Evolutionary conservation across 306 rosid species (phyloP).

Genomic region (Prinsepia uniflora): DNA sequence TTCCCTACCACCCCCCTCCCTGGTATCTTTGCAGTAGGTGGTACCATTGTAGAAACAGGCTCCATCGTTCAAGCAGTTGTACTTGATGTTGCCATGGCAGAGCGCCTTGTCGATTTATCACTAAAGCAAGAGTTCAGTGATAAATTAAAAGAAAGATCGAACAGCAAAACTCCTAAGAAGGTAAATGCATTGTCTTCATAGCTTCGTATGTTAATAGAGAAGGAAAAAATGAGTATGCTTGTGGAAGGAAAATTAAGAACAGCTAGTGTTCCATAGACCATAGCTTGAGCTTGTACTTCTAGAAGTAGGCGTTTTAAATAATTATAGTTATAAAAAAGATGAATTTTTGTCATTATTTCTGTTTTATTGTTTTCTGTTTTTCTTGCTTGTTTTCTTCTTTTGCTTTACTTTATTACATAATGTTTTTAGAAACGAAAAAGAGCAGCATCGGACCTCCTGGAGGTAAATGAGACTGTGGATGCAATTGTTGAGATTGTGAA

Average conservation of each 20-base stretch:
- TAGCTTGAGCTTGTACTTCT: background rate
- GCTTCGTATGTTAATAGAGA: background rate
- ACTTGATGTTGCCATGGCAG: slow-evolving; percentile 80
- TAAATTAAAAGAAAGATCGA: slow-evolving; percentile 43
- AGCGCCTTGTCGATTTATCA: slow-evolving; percentile 71
- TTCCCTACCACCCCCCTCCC: background rate
- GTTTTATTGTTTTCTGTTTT: background rate
- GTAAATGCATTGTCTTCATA: slow-evolving; percentile 25
- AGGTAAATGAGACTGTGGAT: slow-evolving; percentile 63
- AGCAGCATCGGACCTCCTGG: slow-evolving; percentile 49
- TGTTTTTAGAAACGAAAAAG: slow-evolving; percentile 68
- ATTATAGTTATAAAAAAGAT: background rate
- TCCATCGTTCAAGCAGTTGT: slow-evolving; percentile 66
- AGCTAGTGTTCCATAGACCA: background rate
- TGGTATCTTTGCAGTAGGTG: slow-evolving; percentile 51
- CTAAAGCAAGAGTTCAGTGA: slow-evolving; percentile 57
- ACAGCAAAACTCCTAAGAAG: slow-evolving; percentile 52
- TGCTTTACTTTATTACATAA: slow-evolving; percentile 11
- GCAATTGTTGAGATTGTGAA: slow-evolving; percentile 78
- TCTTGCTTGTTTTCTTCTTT: slow-evolving; percentile 9
- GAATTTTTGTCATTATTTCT: slow-evolving; percentile 2
- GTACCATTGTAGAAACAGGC: slow-evolving; percentile 48
- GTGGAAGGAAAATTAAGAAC: background rate
- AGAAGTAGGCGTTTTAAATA: background rate
- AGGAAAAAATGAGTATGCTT: background rate